Percentiles rank a stretch among this genome's conserved stretches.
Evolutionary conservation across 371 early-diverging fungal species (phyloP).

Genomic region (Circinella umbellata): DNA sequence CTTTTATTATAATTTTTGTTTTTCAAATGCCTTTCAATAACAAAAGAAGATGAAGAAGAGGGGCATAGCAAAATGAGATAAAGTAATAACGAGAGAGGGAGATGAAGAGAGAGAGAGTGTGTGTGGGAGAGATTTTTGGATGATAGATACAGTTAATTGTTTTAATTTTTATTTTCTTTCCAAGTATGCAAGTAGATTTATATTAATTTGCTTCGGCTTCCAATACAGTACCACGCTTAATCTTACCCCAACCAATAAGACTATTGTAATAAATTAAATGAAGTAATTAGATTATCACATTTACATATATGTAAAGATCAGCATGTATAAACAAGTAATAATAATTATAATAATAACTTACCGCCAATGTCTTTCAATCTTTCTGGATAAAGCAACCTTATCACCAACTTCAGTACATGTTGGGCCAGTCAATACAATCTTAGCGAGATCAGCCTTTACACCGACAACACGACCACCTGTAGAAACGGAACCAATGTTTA

Average conservation of each 20-base stretch:
- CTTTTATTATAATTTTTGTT: too few species aligned
- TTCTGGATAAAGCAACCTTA: slow-evolving; percentile 97
- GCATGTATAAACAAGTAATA: background rate
- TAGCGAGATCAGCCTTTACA: slow-evolving; percentile 94
- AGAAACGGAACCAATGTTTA: slow-evolving; percentile 99
- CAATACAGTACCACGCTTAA: slow-evolving; percentile 87
- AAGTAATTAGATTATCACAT: background rate
- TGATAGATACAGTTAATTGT: too few species aligned
- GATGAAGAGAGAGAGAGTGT: too few species aligned
- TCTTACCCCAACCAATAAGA: slow-evolving; percentile 98
- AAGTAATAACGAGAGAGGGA: too few species aligned
- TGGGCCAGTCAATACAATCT: slow-evolving; percentile 94
- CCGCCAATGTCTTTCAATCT: slow-evolving; percentile 99
- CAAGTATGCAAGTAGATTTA: background rate
- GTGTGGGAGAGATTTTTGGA: too few species aligned
- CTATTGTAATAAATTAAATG: slow-evolving; percentile 34
- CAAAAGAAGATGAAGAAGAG: too few species aligned
- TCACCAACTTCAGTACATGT: slow-evolving; percentile 99
- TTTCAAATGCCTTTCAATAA: too few species aligned
- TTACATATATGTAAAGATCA: background rate
- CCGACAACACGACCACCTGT: slow-evolving; percentile 96
- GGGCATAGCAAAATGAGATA: too few species aligned
- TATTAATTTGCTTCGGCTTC: slow-evolving; percentile 65
- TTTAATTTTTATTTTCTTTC: slow-evolving; percentile 6
- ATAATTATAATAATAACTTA: slow-evolving; percentile 36